phyloP scores from a whole-genome alignment of 192 early-diverging fungal species.

The Gryganskiella cystojenkinii region DNA sequence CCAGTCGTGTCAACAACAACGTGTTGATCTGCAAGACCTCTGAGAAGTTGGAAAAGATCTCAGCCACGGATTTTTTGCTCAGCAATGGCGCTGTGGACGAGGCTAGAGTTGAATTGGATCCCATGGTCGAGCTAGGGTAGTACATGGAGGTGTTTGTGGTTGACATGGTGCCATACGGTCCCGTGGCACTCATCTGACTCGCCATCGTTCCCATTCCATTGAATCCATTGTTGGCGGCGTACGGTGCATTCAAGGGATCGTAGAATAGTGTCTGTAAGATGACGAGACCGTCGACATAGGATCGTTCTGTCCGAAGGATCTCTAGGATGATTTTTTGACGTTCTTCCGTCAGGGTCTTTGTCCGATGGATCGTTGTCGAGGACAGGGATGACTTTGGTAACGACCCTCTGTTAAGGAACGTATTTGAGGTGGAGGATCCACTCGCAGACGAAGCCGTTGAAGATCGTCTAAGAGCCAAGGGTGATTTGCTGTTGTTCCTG shows the following conservation, averaged over 20 bases:
- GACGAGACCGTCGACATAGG: conserved; percentile 84
- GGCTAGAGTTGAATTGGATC: conserved; percentile 33
- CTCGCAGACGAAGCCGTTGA: conserved; percentile 26
- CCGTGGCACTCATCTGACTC: conserved; percentile 1
- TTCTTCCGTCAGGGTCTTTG: conserved; percentile 51
- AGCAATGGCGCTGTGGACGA: conserved; percentile 74
- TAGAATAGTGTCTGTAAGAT: conserved; percentile 63
- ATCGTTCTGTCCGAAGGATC: conserved; percentile 85
- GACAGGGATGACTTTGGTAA: conserved; percentile 34
- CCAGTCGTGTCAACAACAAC: conserved; percentile 67
- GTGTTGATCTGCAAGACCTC: conserved; percentile 70
- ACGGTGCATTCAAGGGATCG: conserved; percentile 35
- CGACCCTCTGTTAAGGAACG: conserved; percentile 16
- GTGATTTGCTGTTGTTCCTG: conserved; percentile 35
- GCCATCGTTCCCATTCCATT: conserved; percentile 30
- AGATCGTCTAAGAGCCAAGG: conserved; percentile 24
- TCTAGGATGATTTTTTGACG: conserved; percentile 79
- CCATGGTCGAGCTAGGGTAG: conserved; percentile 36
- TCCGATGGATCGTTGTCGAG: conserved; percentile 6
- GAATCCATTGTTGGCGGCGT: conserved; percentile 9
- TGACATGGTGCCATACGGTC: not conserved
- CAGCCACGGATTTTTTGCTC: conserved; percentile 65
- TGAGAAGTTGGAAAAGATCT: conserved; percentile 75
- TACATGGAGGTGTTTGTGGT: conserved; percentile 2
- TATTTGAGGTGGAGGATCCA: conserved; percentile 19